Evolutionary conservation across 2,329 filamentous ascomycete species (phyloP).

Genomic region (Rhynchosporium secalis): DNA sequence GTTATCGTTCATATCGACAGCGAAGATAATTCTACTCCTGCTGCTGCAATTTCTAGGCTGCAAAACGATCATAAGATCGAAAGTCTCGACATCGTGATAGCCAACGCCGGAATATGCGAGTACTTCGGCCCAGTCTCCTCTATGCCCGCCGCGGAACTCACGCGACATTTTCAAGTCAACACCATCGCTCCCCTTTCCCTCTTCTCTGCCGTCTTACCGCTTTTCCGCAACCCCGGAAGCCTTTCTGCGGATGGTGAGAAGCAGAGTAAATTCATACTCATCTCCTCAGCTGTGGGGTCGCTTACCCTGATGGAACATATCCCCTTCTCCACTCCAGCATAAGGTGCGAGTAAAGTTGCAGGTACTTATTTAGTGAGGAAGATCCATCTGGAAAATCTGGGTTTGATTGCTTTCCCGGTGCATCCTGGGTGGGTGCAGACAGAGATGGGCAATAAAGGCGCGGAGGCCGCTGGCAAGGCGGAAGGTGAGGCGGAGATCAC

Average conservation of each 20-base stretch:
- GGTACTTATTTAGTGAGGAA: constrained; percentile 41
- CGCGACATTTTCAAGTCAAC: constrained; percentile 45
- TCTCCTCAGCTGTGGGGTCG: constrained; percentile 36
- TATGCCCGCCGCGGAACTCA: constrained; percentile 40
- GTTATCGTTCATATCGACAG: constrained; percentile 48
- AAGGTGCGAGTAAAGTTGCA: constrained; percentile 45
- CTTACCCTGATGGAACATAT: constrained; percentile 14
- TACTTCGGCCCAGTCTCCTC: constrained; percentile 36
- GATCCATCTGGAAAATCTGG: constrained; percentile 42
- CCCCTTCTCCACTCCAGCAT: constrained; percentile 32
- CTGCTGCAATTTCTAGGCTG: constrained; percentile 40
- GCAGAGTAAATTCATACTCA: constrained; percentile 40
- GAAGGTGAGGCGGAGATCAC: constrained; percentile 19
- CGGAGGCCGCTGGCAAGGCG: constrained; percentile 24
- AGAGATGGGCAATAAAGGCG: constrained; percentile 33
- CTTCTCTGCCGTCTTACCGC: constrained; percentile 45
- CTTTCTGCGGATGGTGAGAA: no score
- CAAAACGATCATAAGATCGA: constrained; percentile 41
- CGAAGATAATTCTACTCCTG: constrained; percentile 39
- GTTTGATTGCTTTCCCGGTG: constrained; percentile 38
- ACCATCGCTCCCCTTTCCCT: constrained; percentile 44
- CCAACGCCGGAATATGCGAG: constrained; percentile 50
- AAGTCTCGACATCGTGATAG: constrained; percentile 51
- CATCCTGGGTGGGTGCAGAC: constrained; percentile 38
- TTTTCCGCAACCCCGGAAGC: constrained; percentile 35